Evolutionary conservation across 139 green algal genomes (phyloP).

Genomic region (Dunaliella primolecta): DNA sequence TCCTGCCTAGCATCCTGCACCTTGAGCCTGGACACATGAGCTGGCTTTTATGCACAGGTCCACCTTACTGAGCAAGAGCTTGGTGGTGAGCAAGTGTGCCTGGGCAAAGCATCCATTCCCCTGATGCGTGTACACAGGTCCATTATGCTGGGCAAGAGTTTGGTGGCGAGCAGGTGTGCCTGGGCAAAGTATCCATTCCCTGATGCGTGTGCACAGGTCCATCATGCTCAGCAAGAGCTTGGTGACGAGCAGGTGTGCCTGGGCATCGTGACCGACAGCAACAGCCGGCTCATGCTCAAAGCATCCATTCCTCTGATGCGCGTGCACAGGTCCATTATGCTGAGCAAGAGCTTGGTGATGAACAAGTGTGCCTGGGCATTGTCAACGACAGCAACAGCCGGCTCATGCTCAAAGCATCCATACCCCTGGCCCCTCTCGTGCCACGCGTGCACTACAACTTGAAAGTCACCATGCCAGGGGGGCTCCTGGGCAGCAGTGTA

Average conservation of each 20-base stretch:
- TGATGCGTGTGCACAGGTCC: constrained; percentile 17
- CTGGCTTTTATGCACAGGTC: no score
- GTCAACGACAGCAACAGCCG: constrained; percentile 33
- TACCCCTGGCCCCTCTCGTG: background rate
- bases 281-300: constrained; percentile 35
- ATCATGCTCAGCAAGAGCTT: constrained; percentile 28
- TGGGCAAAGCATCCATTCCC: constrained; percentile 3
- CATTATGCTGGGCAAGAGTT: no score
- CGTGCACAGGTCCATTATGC: constrained; percentile 14
- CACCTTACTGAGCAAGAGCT: no score
- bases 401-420: constrained; percentile 26
- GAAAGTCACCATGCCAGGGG: constrained; percentile 32
- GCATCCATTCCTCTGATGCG: background rate
- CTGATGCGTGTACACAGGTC: no score
- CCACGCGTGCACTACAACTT: constrained; percentile 39
- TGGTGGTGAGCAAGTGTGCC: no score
- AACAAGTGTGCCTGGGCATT: constrained; percentile 38
- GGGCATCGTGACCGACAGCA: constrained; percentile 29
- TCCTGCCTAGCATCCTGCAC: no score
- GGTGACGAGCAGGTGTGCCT: constrained; percentile 34
- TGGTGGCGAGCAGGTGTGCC: no score
- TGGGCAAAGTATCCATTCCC: background rate
- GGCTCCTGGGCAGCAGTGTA: constrained; percentile 26
- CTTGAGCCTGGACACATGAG: no score
- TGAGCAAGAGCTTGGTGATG: constrained; percentile 29